phyloP scores from a whole-genome alignment of 2,329 filamentous ascomycete genomes.

The Hypoxylon sp. region DNA sequence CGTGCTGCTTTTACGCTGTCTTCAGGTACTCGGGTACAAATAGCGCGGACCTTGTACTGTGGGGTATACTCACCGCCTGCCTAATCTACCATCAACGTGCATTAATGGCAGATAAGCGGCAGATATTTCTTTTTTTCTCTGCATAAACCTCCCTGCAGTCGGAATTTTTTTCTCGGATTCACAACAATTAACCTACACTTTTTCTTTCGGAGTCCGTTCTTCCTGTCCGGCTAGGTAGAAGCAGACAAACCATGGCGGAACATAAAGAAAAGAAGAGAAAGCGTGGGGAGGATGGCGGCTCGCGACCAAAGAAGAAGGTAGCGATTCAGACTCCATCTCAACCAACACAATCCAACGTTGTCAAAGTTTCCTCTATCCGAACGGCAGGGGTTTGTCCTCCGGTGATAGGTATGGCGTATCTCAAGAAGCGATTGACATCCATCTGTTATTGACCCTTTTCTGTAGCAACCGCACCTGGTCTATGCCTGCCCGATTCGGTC shows the following conservation, averaged over 20 bases:
- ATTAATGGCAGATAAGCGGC: conserved; percentile 50
- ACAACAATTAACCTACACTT: not conserved
- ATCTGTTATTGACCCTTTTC: conserved; percentile 5
- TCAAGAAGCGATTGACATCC: conserved; percentile 32
- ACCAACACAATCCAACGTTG: conserved; percentile 54
- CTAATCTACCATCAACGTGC: conserved; percentile 30
- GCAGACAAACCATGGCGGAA: conserved; percentile 56
- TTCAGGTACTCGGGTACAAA: conserved; percentile 4
- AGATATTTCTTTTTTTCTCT: conserved; percentile 45
- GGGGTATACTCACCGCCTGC: conserved; percentile 51
- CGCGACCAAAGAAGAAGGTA: conserved; percentile 68
- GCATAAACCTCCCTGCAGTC: conserved; percentile 19
- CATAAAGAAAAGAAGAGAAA: conserved; percentile 68
- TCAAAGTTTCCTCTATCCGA: conserved; percentile 64
- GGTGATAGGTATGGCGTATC: conserved; percentile 63
- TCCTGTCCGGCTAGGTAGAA: not conserved
- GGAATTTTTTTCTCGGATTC: conserved; percentile 8
- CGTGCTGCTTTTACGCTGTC: too few species aligned
- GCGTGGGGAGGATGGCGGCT: conserved; percentile 60
- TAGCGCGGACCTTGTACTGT: conserved; percentile 19
- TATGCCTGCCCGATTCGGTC: conserved; percentile 56
- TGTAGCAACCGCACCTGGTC: conserved; percentile 60
- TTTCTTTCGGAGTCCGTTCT: not conserved
- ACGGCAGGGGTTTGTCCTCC: conserved; percentile 65
- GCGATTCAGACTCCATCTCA: conserved; percentile 57